Percentiles rank a stretch among this genome's conserved stretches.
Evolutionary conservation across 2,329 filamentous ascomycete genomes (phyloP).

Genomic region (Coniochaeta hoffmannii): DNA sequence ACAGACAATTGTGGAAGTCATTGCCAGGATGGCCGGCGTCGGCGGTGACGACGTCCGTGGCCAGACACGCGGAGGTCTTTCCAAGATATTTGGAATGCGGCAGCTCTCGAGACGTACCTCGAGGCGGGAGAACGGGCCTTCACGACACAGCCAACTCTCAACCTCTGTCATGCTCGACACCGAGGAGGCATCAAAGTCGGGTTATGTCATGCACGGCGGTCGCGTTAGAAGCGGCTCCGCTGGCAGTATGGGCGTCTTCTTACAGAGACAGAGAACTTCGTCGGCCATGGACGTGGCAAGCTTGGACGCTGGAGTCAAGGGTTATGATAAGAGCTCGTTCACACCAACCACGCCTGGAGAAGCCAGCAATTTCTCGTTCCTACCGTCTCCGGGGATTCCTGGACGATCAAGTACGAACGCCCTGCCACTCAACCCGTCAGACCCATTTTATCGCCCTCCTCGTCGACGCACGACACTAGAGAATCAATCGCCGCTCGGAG

Average conservation of each 20-base stretch:
- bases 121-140: slow-evolving; percentile 50
- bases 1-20: slow-evolving; percentile 84
- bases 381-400: slow-evolving; percentile 46
- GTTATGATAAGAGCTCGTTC: slow-evolving; percentile 54
- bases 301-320: slow-evolving; percentile 33
- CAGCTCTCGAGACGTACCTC: slow-evolving; percentile 71
- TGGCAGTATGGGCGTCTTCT: slow-evolving; percentile 46
- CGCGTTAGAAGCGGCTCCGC: slow-evolving; percentile 55
- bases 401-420: slow-evolving; percentile 38
- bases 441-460: slow-evolving; percentile 86
- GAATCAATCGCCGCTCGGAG: slow-evolving; percentile 37
- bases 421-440: slow-evolving; percentile 33
- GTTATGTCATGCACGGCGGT: slow-evolving; percentile 46
- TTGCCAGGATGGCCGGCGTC: slow-evolving; percentile 73
- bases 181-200: slow-evolving; percentile 57
- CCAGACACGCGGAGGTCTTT: slow-evolving; percentile 71
- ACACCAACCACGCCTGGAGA: slow-evolving; percentile 68
- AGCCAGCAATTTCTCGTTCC: slow-evolving; percentile 64
- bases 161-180: slow-evolving; percentile 71
- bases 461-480: slow-evolving; percentile 36
- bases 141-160: slow-evolving; percentile 75
- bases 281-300: slow-evolving; percentile 46
- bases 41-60: slow-evolving; percentile 67
- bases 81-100: slow-evolving; percentile 86
- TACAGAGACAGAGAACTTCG: slow-evolving; percentile 42